Conservation (phyloP, 2,329 filamentous ascomycete genomes). For the Aureobasidium sp. region DNA sequence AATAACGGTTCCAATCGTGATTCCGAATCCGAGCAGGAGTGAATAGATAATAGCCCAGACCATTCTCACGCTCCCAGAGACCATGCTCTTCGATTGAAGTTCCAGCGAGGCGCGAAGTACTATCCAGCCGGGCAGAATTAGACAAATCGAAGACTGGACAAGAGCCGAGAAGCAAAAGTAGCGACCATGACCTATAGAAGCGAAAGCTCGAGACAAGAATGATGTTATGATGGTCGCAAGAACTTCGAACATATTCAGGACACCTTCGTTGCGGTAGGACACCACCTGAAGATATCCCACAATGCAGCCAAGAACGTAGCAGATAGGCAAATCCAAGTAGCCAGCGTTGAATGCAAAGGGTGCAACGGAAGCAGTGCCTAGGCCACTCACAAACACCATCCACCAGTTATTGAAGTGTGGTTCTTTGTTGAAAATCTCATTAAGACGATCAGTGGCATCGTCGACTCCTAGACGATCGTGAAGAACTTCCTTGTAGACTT, state of each 20-base stretch:
- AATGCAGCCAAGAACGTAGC: slow-evolving; percentile 66
- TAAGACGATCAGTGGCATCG: slow-evolving; percentile 55
- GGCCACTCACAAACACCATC: slow-evolving; percentile 59
- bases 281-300: slow-evolving; percentile 67
- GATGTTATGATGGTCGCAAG: slow-evolving; percentile 41
- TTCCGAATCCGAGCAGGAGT: slow-evolving; percentile 43
- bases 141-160: slow-evolving; percentile 41
- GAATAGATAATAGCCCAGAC: slow-evolving; percentile 47
- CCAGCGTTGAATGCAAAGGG: slow-evolving; percentile 74
- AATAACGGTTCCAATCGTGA: slow-evolving; percentile 40
- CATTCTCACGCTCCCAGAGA: slow-evolving; percentile 44
- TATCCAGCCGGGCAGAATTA: slow-evolving; percentile 43
- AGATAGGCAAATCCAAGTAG: slow-evolving; percentile 68
- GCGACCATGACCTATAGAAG: slow-evolving; percentile 36
- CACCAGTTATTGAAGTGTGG: slow-evolving; percentile 43
- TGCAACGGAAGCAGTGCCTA: slow-evolving; percentile 67
- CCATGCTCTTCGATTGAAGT: slow-evolving; percentile 39
- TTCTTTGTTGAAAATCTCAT: slow-evolving; percentile 52
- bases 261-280: slow-evolving; percentile 64
- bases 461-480: slow-evolving; percentile 67
- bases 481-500: slow-evolving; percentile 75
- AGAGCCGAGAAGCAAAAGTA: slow-evolving; percentile 45
- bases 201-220: slow-evolving; percentile 41
- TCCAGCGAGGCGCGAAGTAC: slow-evolving; percentile 43
- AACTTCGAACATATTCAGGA: slow-evolving; percentile 46